A percentile compares a stretch with the other conserved stretches of the same genome.
Evolutionary conservation across 2,329 filamentous ascomycete species (phyloP).

Genomic region (Calonectria naviculata): DNA sequence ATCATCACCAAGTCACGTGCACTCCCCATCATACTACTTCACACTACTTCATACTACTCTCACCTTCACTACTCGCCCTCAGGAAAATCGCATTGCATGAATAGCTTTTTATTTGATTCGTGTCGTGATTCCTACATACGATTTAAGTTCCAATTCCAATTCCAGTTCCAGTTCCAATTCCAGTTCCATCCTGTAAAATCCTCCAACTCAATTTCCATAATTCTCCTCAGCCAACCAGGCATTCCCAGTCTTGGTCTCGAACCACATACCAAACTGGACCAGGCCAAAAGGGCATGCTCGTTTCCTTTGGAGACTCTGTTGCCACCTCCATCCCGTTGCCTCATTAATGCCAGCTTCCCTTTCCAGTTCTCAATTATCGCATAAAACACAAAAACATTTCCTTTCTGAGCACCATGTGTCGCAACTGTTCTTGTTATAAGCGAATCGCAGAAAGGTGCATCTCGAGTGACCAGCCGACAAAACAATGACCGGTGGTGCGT

Average conservation of each 20-base stretch:
- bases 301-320: background rate
- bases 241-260: background rate
- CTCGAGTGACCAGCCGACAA: background rate
- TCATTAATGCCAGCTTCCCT: background rate
- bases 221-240: background rate
- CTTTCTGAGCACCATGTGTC: background rate
- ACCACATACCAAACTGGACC: background rate
- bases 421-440: background rate
- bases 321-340: too few species aligned
- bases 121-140: background rate
- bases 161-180: too few species aligned
- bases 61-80: background rate
- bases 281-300: background rate
- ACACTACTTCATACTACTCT: background rate
- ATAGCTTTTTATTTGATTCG: background rate
- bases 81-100: background rate
- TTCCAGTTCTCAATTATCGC: background rate
- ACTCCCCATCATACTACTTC: background rate
- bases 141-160: background rate
- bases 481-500: too few species aligned
- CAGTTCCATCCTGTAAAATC: background rate
- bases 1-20: slow-evolving; percentile 42
- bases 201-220: background rate
- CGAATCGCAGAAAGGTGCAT: background rate
- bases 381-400: background rate